Evolutionary conservation across 2,329 filamentous ascomycete species (phyloP).

Genomic region (Thielaviopsis populi): DNA sequence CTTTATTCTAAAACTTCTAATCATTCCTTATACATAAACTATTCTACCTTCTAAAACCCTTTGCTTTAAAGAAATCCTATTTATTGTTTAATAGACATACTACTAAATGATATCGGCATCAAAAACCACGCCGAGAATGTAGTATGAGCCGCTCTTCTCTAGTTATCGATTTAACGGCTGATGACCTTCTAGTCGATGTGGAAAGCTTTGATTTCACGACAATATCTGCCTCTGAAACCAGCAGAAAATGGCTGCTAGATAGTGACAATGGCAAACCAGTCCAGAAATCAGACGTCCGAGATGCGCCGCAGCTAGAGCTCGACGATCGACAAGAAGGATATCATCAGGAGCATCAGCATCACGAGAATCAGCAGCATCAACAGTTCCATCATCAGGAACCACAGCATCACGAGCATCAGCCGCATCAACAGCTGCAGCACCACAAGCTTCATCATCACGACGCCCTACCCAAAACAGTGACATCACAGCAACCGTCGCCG

Average conservation of each 20-base stretch:
- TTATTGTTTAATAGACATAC: background rate
- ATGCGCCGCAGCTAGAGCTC: background rate
- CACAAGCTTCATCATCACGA: too few relatives aligned
- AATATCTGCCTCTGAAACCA: background rate
- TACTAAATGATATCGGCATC: background rate
- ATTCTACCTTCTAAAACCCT: background rate
- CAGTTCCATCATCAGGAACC: background rate
- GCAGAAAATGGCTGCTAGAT: background rate
- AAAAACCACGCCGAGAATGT: background rate
- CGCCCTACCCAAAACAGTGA: too few relatives aligned
- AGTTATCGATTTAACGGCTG: constrained; percentile 1
- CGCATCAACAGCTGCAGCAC: background rate
- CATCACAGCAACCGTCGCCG: background rate
- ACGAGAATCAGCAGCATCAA: background rate
- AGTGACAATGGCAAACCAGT: background rate
- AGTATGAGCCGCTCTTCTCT: constrained; percentile 1
- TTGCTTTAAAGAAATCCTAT: background rate
- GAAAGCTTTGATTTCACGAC: background rate
- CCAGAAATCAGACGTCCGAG: background rate
- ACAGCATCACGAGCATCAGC: background rate
- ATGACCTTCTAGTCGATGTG: background rate
- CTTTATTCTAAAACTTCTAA: too few relatives aligned
- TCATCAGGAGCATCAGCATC: background rate
- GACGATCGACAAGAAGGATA: background rate
- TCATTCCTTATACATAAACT: too few relatives aligned